Conservation (phyloP, 257 asterid species). For the Paraleonurus japonicus region DNA sequence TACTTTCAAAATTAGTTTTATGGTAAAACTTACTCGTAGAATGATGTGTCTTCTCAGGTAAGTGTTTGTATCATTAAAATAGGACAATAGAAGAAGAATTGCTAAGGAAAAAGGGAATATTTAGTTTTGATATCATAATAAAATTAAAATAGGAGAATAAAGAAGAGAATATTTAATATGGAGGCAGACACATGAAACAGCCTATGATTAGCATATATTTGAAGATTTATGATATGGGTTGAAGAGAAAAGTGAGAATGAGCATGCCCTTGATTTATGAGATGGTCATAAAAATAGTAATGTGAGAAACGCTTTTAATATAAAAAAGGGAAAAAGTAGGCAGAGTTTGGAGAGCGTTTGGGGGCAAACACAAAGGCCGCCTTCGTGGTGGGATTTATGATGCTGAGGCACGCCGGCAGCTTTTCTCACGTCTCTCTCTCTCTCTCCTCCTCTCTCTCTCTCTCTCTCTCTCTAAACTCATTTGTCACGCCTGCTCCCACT, state of each 20-base stretch:
- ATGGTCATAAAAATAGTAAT: constrained; percentile 17
- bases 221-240: constrained; percentile 24
- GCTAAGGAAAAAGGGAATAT: too few relatives aligned
- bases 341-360: constrained; percentile 60
- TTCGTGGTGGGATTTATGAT: constrained; percentile 53
- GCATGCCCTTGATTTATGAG: constrained; percentile 34
- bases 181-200: too few relatives aligned
- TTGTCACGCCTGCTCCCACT: constrained; percentile 73
- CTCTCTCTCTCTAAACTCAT: constrained; percentile 27
- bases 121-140: too few relatives aligned
- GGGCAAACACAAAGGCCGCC: constrained; percentile 45
- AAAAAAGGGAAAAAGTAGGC: constrained; percentile 28
- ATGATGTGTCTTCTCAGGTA: too few relatives aligned
- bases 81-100: too few relatives aligned
- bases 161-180: too few relatives aligned
- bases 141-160: too few relatives aligned
- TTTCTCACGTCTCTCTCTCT: constrained; percentile 33
- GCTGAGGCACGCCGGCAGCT: constrained; percentile 91
- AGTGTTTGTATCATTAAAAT: too few relatives aligned
- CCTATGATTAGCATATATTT: not conserved
- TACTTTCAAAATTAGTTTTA: too few relatives aligned
- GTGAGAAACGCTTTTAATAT: constrained; percentile 16
- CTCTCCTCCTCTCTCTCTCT: constrained; percentile 22
- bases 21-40: too few relatives aligned
- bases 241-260: constrained; percentile 30